Evolutionary conservation across 2,329 filamentous ascomycete species (phyloP), one percentile per base, ranked within the genome.

Genomic region (Cyclaneusma minus): DNA sequence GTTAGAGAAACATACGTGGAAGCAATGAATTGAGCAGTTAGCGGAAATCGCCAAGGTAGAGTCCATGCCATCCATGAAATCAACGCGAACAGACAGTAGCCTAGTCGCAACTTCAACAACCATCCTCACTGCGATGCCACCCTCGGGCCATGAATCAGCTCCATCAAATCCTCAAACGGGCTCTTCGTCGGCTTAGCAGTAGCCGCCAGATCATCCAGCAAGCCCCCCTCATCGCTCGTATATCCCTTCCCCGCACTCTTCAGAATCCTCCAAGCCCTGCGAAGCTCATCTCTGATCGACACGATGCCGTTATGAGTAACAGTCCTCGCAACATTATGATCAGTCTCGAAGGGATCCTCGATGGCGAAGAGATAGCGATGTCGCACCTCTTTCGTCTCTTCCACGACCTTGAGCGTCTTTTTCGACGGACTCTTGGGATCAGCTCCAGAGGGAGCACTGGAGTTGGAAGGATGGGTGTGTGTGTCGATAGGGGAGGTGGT

Each of bases 291-390:
- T 21, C 81, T 63, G 32, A 92, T 89, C 1, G 75, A 66, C 2
- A 81, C 74, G 35, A 92, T 81, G 3, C 83, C 82, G 33, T 73
- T 68, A 42, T 87, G 79, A 5, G 77, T 84, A 1, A 93, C 83
- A 0, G 83, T 92, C 25, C 82, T 63, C 3, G 80, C 85, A 17
- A 93, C 78, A 40, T 93, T 94, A 51, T 93, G 83, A 21, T 83
- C 74, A 3, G 73, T 53, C 54, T 93, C 83, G 42, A 93, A 93
- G 0, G 85, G 85, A 47, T 93, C 85, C 46, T 93, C 85, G 33
- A 94, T 85, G 16, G 82, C 81, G 37, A 93, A 79, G 4, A 93
- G 63, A 47, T 83, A 92, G 8, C 83, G 70, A 42, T 84, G 70
- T 3, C 79, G 68, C 9, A 87, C 64, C 42, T 84, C 79, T 39